Conservation (phyloP, 169 alveolate species). For the Eimeria maxima region DNA sequence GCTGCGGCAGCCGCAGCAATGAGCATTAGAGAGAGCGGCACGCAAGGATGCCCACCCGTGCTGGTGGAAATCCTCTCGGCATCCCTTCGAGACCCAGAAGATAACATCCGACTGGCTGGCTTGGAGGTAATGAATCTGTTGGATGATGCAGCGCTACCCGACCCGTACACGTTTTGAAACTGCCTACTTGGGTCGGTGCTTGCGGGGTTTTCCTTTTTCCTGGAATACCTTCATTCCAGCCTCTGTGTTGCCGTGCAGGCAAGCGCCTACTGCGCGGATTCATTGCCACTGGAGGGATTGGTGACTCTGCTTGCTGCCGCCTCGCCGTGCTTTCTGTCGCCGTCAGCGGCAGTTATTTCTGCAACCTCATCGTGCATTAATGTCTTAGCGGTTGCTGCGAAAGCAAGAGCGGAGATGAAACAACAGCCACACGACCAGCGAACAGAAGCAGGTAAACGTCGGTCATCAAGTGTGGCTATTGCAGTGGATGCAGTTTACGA, state of each 20-base stretch:
- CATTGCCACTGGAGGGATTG: conserved; percentile 28
- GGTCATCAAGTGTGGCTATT: not conserved
- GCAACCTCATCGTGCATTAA: conserved; percentile 23
- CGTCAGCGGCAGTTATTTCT: conserved; percentile 37
- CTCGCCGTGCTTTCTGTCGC: conserved; percentile 41
- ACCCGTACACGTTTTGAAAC: no score
- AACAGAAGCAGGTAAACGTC: conserved; percentile 18
- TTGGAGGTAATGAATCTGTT: conserved; percentile 27
- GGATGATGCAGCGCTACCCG: not conserved
- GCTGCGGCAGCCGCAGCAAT: conserved; percentile 67
- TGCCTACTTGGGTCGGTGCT: not conserved
- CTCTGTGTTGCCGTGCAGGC: conserved; percentile 38
- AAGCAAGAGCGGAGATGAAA: conserved; percentile 33
- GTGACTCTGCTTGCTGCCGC: conserved; percentile 62
- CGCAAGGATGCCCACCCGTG: not conserved
- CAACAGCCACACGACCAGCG: not conserved
- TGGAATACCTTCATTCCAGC: not conserved
- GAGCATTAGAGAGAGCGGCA: not conserved
- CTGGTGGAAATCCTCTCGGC: conserved; percentile 39
- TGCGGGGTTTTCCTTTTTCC: not conserved
- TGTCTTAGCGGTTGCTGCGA: conserved; percentile 58
- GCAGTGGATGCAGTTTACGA: no score
- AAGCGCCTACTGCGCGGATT: conserved; percentile 2
- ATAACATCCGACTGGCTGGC: conserved; percentile 42
- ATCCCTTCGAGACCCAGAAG: conserved; percentile 56